Base-by-base conservation (phyloP, 2,329 filamentous ascomycete genomes). In the Colletotrichum sp. region DNA sequence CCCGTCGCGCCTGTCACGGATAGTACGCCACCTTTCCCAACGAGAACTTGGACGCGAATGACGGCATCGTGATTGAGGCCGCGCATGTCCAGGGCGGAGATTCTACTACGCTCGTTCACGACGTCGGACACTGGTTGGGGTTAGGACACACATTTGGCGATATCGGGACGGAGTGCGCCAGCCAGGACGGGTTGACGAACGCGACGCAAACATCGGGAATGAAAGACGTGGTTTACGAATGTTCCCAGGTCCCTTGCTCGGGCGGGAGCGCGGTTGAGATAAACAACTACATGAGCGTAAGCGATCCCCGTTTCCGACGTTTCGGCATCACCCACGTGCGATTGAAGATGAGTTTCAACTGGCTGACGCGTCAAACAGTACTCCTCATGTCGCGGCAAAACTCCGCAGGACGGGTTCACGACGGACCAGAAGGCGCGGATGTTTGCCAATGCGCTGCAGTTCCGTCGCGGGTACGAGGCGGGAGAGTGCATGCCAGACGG, bases 101-200 rank as follows among this genome's bases (percentile, higher is more conserved):
- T 13, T 39, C 71, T 4, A 80, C 78, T 62, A 83, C 81, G 26
- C 78, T 81, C 4, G 72, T 82, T 7, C 83, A 84, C 71, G 83
- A 78, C 26, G 71, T 78, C 18, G 76, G 77, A 13, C 77, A 78
- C 52, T 78, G 77, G 77, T 65, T 78, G 10, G 77, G 77, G 6
- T 55, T 78, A 13, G 64, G 66, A n/a, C 77, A 78, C 65, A 78
- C 77, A 3, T 78, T 78, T 18, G 62, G 52, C 30, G 39, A 18
- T 5, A n/a, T 67, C 15, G 67, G 65, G 18, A 59, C 78, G 12
- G 68, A 79, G 6, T 80, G 79, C 69, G 32, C 70, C 44, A 21
- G 65, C 1, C 73, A 76, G 15, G 75, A 78, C 39, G 78, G 78
- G 8, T 30, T 79, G 36, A 73, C 80, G 28, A 77, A 80, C 21